Evolutionary conservation across 805 yeast species (phyloP), one percentile per base, ranked within the genome.

Genomic region (Metschnikowia lunata): DNA sequence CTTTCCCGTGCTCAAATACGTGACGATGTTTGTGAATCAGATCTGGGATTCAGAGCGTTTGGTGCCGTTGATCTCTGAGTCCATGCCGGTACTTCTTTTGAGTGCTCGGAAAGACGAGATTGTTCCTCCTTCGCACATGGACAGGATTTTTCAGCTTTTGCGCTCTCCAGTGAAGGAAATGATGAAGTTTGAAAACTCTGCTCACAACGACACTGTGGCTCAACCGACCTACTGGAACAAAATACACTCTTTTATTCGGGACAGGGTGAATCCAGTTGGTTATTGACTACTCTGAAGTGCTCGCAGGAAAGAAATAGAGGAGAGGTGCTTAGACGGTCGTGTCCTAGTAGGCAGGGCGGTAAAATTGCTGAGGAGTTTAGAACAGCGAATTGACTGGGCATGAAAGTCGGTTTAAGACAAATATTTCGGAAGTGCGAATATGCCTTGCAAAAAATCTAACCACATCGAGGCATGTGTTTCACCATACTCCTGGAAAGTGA

Each of bases 41-140:
- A 63, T 72, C 13, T 91, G 99, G 99, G 79, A 84, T 42, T 82
- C 90, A 29, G 95, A 89, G 56, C 52, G 56, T 3, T 72, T 79
- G 30, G 80, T 91, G n/a, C 61, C 67, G 2, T 56, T 58, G 15
- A 68, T 85, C 11, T 77, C 81, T 6, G 55, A 72, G 0, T 59
- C 69, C 5, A 69, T 85, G 9, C 93, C 96, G 0, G 71, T 83
- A 29, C 67, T 90, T 34, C 79, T 90, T 53, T 59, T 90, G 34
- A 78, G 84, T 50, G 97, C 95, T 0, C 63, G 75, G 11, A 69
- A 72, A 30, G 99, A 91, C 67, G 99, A 91, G 63, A 81, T 91
- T 26, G 96, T 91, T 2, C 97, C 98, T 3, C 96, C 97, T 0
- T 50, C 54, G 1, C 97, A 91, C 58, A 88, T 90, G 90, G 74